Conservation (phyloP, 2,329 filamentous ascomycete species). For the Venturia pyrina region DNA sequence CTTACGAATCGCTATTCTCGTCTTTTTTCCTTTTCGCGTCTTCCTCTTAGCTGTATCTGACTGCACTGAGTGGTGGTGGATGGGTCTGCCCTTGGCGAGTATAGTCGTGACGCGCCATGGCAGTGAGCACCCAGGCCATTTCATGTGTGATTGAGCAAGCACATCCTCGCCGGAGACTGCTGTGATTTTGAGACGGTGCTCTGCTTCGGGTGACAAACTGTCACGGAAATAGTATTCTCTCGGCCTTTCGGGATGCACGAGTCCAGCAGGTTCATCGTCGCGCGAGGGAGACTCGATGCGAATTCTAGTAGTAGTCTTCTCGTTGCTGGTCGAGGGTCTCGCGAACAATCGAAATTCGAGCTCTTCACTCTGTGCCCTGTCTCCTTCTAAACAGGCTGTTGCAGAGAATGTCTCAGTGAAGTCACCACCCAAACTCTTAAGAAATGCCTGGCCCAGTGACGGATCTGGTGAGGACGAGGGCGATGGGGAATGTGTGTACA, state of each 20-base stretch:
- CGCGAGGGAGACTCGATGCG: neutral
- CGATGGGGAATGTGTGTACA: neutral
- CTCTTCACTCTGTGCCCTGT: neutral
- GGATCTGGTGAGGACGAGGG: slow-evolving; percentile 1
- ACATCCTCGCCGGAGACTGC: slow-evolving; percentile 6
- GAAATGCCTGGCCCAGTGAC: neutral
- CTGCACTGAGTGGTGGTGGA: no score
- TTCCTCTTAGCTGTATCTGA: neutral
- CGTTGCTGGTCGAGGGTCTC: neutral
- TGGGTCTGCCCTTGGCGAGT: neutral
- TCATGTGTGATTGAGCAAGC: neutral
- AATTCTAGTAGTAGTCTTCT: neutral
- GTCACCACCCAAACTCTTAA: neutral
- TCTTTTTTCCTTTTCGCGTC: slow-evolving; percentile 4
- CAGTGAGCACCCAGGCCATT: neutral
- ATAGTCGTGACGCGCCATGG: slow-evolving; percentile 8
- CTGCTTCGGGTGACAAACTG: neutral
- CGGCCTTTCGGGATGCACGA: neutral
- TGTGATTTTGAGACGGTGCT: neutral
- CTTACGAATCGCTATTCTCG: neutral
- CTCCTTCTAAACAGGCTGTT: neutral
- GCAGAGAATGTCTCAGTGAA: neutral
- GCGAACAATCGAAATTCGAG: slow-evolving; percentile 2
- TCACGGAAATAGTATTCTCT: slow-evolving; percentile 3
- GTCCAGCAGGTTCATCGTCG: neutral